Conservation (phyloP, 257 asterid genomes). For the Solanum sparsipilum region DNA sequence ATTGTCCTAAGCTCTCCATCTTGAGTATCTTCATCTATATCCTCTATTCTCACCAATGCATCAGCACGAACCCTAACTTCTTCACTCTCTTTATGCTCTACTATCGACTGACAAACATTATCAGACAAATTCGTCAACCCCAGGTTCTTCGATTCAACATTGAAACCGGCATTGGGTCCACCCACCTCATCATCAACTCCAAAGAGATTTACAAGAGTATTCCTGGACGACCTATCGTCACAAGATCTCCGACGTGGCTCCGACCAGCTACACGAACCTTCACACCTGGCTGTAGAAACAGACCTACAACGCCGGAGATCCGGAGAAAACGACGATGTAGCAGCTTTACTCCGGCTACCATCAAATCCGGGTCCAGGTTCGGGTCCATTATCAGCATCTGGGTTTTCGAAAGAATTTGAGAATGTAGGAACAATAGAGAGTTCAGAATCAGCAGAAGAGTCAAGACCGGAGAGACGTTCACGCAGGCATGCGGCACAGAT, state of each 20-base stretch:
- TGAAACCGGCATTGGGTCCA: slow-evolving; percentile 33
- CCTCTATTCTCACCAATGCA: slow-evolving; percentile 13
- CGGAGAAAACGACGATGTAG: slow-evolving; percentile 12
- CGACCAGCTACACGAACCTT: slow-evolving; percentile 25
- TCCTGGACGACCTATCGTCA: slow-evolving; percentile 44
- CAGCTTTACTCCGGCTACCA: neutral
- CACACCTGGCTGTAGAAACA: slow-evolving; percentile 33
- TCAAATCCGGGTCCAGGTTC: neutral
- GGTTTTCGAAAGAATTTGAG: neutral
- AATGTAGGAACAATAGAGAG: slow-evolving; percentile 2
- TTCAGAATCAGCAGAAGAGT: slow-evolving; percentile 14
- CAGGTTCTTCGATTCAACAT: slow-evolving; percentile 65
- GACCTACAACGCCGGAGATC: slow-evolving; percentile 82
- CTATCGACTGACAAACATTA: slow-evolving; percentile 25
- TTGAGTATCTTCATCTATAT: slow-evolving; percentile 19
- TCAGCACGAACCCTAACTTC: slow-evolving; percentile 24
- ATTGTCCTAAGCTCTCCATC: slow-evolving; percentile 76
- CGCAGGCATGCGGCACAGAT: slow-evolving; percentile 94
- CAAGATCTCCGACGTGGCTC: slow-evolving; percentile 87
- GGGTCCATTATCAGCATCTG: neutral
- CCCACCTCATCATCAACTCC: slow-evolving; percentile 41
- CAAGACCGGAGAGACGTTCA: slow-evolving; percentile 81
- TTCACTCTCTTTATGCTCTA: slow-evolving; percentile 1
- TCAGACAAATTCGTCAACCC: slow-evolving; percentile 34
- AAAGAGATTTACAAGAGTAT: slow-evolving; percentile 48